Base-by-base conservation (phyloP, 192 early-diverging fungal genomes). In the Helicostylum pulchrum region DNA sequence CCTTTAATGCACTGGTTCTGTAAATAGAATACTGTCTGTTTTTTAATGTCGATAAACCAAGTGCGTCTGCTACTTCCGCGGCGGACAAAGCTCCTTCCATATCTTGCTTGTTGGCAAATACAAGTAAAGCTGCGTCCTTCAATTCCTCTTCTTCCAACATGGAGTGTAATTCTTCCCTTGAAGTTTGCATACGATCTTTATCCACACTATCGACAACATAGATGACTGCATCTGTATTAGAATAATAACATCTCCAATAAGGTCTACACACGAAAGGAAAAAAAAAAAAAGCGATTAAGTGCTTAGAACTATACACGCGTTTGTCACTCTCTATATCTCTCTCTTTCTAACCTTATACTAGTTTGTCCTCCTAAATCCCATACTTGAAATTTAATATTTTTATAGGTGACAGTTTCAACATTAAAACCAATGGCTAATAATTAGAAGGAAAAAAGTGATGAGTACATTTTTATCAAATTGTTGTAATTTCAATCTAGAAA, bases 221-320 rank as follows among this genome's bases (percentile, higher is more conserved):
- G 63, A 99, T 97, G 34, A 99, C 89, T 14, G 95, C 95, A 73
- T 97, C 94, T n/a, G 95, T 97, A 80, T 97, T 97, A 66, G 92
- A 89, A 73, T 97, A 99, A 81, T 99, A 99, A 84, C 94, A 97
- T 73, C 97, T 85, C 97, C 97, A 99, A 77, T 97, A 97, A 4
- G 97, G 97, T 50, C 82, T 78, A 44, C 7, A 48, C 20, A 55
- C 7, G n/a, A n/a, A n/a, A n/a, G n/a, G n/a, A 39, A 20, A 19
- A 19, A 14, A 46, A 43, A 43, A 6, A n/a, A 19, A 8, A 46
- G n/a, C 21, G 51, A 17, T 39, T 55, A 32, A 52, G 23, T 50
- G 23, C 8, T 65, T 48, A 26, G 26, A 0, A 39, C n/a, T 61
- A 10, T 7, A 10, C 6, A 2, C 53, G 21, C 6, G n/a, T 47